phyloP scores from a whole-genome alignment of 2,329 filamentous ascomycete genomes.

The Aspergillus pseudoviridinutans region DNA sequence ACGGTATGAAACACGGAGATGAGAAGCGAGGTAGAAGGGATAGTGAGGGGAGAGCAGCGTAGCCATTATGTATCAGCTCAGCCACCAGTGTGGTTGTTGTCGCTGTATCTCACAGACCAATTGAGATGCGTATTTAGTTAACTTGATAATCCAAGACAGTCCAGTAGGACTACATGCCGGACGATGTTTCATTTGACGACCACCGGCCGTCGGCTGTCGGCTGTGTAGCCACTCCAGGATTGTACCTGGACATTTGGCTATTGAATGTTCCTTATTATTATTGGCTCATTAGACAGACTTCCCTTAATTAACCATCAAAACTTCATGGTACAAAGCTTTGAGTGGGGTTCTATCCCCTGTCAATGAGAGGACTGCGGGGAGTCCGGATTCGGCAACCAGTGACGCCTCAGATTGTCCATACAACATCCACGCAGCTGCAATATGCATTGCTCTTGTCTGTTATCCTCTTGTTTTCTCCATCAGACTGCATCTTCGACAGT shows the following conservation, averaged over 20 bases:
- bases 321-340: not conserved
- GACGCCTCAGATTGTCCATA: not conserved
- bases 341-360: not conserved
- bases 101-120: not conserved
- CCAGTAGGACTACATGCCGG: not conserved
- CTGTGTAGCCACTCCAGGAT: not conserved
- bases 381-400: not conserved
- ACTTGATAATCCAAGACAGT: not conserved
- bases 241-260: not conserved
- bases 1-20: no score
- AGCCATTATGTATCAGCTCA: not conserved
- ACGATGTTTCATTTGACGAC: not conserved
- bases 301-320: not conserved
- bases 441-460: not conserved
- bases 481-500: not conserved
- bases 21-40: no score
- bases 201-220: constrained; percentile 15
- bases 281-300: not conserved
- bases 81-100: not conserved
- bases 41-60: not conserved
- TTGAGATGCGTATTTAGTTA: not conserved
- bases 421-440: not conserved
- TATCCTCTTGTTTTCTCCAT: not conserved
- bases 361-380: not conserved
- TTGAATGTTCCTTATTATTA: not conserved